Evolutionary conservation across 2,329 filamentous ascomycete genomes (phyloP), one percentile per base, ranked within the genome.

Genomic region (Phyllosticta citribraziliensis): DNA sequence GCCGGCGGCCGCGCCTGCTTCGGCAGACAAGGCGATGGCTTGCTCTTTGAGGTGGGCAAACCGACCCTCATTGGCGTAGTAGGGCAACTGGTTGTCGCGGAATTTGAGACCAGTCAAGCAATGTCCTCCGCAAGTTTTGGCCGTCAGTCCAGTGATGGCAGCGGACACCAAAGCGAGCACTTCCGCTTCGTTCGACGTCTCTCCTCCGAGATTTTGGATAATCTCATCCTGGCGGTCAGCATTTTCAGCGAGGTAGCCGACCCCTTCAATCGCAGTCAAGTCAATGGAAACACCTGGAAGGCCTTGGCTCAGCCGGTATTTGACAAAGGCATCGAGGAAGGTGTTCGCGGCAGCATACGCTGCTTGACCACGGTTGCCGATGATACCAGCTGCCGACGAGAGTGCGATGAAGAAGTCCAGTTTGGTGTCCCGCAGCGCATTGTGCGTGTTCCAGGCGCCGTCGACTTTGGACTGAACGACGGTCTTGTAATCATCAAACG

Each of bases 331-430:
- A 55, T 73, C 70, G 14, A 72, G 67, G 59, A 71, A 73, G 3
- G 70, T 64, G 57, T 71, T 71, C 9, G 63, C 67, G 20, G 70
- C 63, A 9, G 66, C 70, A 62, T 72, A 72, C 9, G 66, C 63
- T 55, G 70, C 57, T 68, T 71, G n/a, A 61, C 67, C 24, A 67
- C 63, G n/a, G 66, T 69, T 60, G 5, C 58, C 67, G 17, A 65
- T 6, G 17, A 69, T 61, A 12, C 65, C 58, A 4, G 54, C 57
- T 5, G 66, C 57, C 9, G 68, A 68, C 9, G 58, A 66, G 10
- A 63, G 60, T 11, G 66, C 57, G 12, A 68, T 65, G 25, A 57
- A 66, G 51, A 62, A 62, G 60, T 62, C 60, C 62, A 71, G 69
- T 63, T 58, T 69, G 50, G 69, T 69, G 3, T 62, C 66, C 57